Evolutionary conservation across 495 filamentous ascomycete genomes (phyloP).

Genomic region (Amphirosellinia nigrospora): DNA sequence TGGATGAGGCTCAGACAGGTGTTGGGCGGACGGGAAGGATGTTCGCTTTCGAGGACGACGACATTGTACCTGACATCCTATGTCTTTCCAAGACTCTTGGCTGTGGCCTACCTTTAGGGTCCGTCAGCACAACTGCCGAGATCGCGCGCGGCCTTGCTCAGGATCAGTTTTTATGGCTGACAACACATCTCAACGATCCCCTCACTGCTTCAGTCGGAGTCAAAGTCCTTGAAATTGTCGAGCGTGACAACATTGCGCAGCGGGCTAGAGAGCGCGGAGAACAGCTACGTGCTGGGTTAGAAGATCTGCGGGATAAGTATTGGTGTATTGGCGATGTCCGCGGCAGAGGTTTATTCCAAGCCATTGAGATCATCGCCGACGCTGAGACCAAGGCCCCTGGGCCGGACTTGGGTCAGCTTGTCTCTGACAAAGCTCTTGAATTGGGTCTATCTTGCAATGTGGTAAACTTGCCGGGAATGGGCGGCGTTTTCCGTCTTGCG

Average conservation of each 20-base stretch:
- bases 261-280: slow-evolving; percentile 48
- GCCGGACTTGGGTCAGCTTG: slow-evolving; percentile 51
- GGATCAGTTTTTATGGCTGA: slow-evolving; percentile 40
- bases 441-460: slow-evolving; percentile 61
- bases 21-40: slow-evolving; percentile 58
- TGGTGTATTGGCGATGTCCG: slow-evolving; percentile 63
- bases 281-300: slow-evolving; percentile 49
- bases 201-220: slow-evolving; percentile 60
- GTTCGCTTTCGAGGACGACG: slow-evolving; percentile 57
- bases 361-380: slow-evolving; percentile 60
- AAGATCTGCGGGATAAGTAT: slow-evolving; percentile 51
- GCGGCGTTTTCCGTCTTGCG: slow-evolving; percentile 62
- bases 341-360: slow-evolving; percentile 59
- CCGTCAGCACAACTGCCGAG: slow-evolving; percentile 55
- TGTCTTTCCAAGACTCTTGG: slow-evolving; percentile 62
- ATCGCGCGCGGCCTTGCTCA: slow-evolving; percentile 51
- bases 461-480: slow-evolving; percentile 55
- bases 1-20: slow-evolving; percentile 63
- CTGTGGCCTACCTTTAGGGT: slow-evolving; percentile 58
- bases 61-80: slow-evolving; percentile 59
- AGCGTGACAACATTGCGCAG: slow-evolving; percentile 54
- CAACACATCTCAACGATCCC: slow-evolving; percentile 60
- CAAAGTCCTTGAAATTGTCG: slow-evolving; percentile 62
- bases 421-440: slow-evolving; percentile 53
- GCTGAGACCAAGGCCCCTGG: slow-evolving; percentile 49